A percentile compares a stretch with the other conserved stretches of the same genome.
Conservation (phyloP, 495 filamentous ascomycete species). For the Penicillium diatomitis region DNA sequence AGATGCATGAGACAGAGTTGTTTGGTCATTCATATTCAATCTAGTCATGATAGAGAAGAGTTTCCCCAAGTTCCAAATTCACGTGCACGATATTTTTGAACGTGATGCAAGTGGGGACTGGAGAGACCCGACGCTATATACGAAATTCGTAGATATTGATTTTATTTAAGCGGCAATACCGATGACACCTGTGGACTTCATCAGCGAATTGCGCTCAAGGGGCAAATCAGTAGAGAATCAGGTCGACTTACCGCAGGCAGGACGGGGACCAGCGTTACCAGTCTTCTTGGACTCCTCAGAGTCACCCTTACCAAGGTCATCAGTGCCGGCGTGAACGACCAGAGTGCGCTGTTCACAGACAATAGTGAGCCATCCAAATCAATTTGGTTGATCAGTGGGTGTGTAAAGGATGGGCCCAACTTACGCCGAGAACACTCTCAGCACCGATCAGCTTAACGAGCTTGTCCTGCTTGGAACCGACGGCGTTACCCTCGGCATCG, state of each 20-base stretch:
- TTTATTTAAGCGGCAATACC: slow-evolving; percentile 58
- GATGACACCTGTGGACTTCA: slow-evolving; percentile 57
- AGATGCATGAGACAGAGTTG: no score
- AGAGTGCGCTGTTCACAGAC: slow-evolving; percentile 63
- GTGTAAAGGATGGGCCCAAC: slow-evolving; percentile 20
- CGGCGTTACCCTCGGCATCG: slow-evolving; percentile 79
- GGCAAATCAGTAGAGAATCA: background rate
- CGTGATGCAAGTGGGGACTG: slow-evolving; percentile 7
- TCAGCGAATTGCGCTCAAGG: background rate
- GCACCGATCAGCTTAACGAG: slow-evolving; percentile 90
- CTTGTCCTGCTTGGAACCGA: slow-evolving; percentile 65
- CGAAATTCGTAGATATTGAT: background rate
- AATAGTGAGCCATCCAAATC: no score
- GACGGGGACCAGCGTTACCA: slow-evolving; percentile 84
- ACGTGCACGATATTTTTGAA: background rate
- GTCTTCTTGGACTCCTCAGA: slow-evolving; percentile 95
- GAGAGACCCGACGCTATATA: slow-evolving; percentile 7
- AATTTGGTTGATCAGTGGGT: background rate
- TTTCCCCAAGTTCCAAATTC: slow-evolving; percentile 11
- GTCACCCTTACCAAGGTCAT: slow-evolving; percentile 86
- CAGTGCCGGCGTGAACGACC: slow-evolving; percentile 88
- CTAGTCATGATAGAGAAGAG: no score
- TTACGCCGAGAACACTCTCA: slow-evolving; percentile 89
- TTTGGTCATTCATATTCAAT: no score
- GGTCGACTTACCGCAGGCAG: slow-evolving; percentile 71